Percentiles rank a stretch among this genome's conserved stretches.
Conservation (phyloP, 306 rosid species). For the Dicorynia guianensis region DNA sequence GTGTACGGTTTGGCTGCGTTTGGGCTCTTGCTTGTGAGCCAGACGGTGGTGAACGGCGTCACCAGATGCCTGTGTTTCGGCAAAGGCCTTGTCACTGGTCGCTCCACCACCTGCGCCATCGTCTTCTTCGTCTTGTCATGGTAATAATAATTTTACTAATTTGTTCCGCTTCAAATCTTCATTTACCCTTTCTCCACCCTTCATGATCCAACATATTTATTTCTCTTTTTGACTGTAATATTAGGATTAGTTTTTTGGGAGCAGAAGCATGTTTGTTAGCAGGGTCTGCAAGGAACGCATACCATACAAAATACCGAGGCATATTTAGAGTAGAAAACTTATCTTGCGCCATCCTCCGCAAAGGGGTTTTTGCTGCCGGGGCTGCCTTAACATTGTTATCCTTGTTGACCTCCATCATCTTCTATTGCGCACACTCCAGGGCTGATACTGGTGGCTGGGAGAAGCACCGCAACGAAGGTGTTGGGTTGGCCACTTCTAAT, state of each 20-base stretch:
- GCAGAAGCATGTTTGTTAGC: constrained; percentile 95
- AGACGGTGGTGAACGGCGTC: constrained; percentile 66
- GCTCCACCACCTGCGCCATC: constrained; percentile 67
- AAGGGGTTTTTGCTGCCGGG: constrained; percentile 95
- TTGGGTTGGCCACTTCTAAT: constrained; percentile 61
- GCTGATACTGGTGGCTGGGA: constrained; percentile 97
- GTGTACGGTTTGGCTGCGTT: constrained; percentile 83
- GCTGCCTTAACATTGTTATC: constrained; percentile 88
- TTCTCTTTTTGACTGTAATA: constrained; percentile 23
- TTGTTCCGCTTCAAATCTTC: neutral
- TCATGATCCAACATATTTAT: neutral
- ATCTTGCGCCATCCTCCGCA: constrained; percentile 88
- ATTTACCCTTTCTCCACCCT: neutral
- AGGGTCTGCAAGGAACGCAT: constrained; percentile 95
- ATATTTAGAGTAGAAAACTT: constrained; percentile 39
- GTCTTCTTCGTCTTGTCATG: constrained; percentile 83
- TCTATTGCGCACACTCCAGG: constrained; percentile 85
- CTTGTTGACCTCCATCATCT: constrained; percentile 64
- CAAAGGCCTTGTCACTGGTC: constrained; percentile 77
- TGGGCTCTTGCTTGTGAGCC: constrained; percentile 73
- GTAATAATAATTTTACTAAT: constrained; percentile 40
- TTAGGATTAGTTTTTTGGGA: constrained; percentile 82
- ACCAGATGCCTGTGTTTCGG: constrained; percentile 95
- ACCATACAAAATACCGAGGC: constrained; percentile 84
- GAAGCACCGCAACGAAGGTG: constrained; percentile 82